A percentile compares a stretch with the other conserved stretches of the same genome.
phyloP scores from a whole-genome alignment of 2,329 filamentous ascomycete species.

The Venturia oleaginea region DNA sequence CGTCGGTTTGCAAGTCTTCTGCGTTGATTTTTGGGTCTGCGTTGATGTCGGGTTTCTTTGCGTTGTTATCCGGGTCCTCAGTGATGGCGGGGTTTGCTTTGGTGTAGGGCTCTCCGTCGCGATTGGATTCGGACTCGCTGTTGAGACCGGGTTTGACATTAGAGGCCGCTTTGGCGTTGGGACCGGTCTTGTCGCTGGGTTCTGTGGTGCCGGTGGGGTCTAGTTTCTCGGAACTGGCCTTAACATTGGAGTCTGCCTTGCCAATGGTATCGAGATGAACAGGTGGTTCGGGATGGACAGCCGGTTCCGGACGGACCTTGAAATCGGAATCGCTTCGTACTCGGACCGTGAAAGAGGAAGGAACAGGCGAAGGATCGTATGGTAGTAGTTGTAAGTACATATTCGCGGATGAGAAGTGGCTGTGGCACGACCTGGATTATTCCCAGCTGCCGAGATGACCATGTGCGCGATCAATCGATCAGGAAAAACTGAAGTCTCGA shows the following conservation, averaged over 20 bases:
- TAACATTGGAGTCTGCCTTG: background rate
- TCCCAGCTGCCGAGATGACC: background rate
- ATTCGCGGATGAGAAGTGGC: background rate
- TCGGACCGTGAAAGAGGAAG: background rate
- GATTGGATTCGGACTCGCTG: background rate
- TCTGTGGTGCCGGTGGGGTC: background rate
- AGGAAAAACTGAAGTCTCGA: no score
- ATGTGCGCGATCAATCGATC: no score
- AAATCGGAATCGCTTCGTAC: background rate
- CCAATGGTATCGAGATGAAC: background rate
- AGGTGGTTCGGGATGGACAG: background rate
- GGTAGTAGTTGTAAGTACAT: background rate
- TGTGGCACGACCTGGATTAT: background rate
- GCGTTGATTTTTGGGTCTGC: no score
- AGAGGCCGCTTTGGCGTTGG: background rate
- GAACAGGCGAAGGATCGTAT: background rate
- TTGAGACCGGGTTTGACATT: background rate
- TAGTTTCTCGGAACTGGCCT: background rate
- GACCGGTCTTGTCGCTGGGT: background rate
- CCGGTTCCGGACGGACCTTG: background rate
- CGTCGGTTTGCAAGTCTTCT: no score
- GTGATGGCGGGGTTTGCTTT: no score
- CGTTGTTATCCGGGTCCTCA: no score
- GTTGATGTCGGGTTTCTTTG: no score
- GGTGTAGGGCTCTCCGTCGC: no score